Evolutionary conservation across 495 filamentous ascomycete genomes (phyloP), one percentile per base, ranked within the genome.

Genomic region (Aspergillus avenaceus): DNA sequence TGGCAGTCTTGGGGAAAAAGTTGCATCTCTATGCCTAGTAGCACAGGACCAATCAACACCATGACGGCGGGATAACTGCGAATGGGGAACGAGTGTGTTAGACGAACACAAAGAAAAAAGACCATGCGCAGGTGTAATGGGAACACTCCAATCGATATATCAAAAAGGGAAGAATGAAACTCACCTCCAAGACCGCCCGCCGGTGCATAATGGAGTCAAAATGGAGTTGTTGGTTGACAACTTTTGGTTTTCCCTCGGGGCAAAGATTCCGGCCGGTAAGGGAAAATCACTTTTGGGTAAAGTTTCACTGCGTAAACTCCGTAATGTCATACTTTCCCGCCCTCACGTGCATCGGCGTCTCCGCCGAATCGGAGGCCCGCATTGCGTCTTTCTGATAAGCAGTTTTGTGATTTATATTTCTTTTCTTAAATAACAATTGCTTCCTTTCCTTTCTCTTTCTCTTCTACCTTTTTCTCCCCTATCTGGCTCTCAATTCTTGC

Each of bases 101-200:
- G n/a, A n/a, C n/a, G n/a, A n/a, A n/a, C n/a, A n/a, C n/a, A n/a
- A n/a, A n/a, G n/a, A n/a, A n/a, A n/a, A n/a, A n/a, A n/a, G n/a
- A n/a, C n/a, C n/a, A n/a, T n/a, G n/a, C n/a, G n/a, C n/a, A n/a
- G n/a, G n/a, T n/a, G n/a, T n/a, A n/a, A n/a, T n/a, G n/a, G n/a
- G n/a, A n/a, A n/a, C n/a, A n/a, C n/a, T n/a, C n/a, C 23, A 31
- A 2, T 19, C 16, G 34, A 21, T n/a, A n/a, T n/a, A n/a, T n/a
- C n/a, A n/a, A n/a, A n/a, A n/a, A n/a, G 21, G 7, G n/a, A 42
- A 1, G 16, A 42, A 13, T 5, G 5, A 28, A 19, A 50, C 58
- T 61, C 45, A 74, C 71, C 65, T 66, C 64, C 47, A 56, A 60
- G 14, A 66, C 58, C 47, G 65, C 62, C 47, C 65, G 64, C 54